Base-by-base conservation (phyloP, 2,329 filamentous ascomycete genomes). In the Microcera coccophila region DNA sequence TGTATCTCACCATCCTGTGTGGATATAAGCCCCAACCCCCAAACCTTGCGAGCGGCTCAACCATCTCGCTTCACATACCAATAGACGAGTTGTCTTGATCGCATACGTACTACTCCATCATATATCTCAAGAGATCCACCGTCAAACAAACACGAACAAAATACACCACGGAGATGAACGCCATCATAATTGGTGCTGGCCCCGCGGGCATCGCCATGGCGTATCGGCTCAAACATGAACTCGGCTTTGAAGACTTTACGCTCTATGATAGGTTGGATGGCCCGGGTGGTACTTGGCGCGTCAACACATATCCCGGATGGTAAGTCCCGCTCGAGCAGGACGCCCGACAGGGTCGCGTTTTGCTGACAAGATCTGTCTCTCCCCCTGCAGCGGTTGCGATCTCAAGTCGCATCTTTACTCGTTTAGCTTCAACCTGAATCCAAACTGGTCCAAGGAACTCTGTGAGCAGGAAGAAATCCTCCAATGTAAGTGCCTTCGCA, bases 111-210 rank as follows among this genome's bases (percentile, higher is more conserved):
- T n/a, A n/a, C n/a, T n/a, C n/a, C n/a, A n/a, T n/a, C n/a, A n/a
- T n/a, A n/a, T n/a, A n/a, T n/a, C n/a, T n/a, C n/a, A n/a, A n/a
- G n/a, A n/a, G n/a, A n/a, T n/a, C n/a, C n/a, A n/a, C n/a, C n/a
- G n/a, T n/a, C n/a, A n/a, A n/a, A n/a, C n/a, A n/a, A n/a, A n/a
- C n/a, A n/a, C n/a, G n/a, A n/a, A n/a, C n/a, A n/a, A 33, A 45
- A 16, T 31, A 45, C 39, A 39, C 38, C 15, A 41, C 32, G 7
- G 39, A 47, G 33, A 10, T 48, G 28, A 49, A 49, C 24, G 48
- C 36, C 38, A 48, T 58, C 36, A 52, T 58, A 42, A 47, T 57
- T 22, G 53, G 55, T n/a, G 55, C 44, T n/a, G 55, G 55, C 19
- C 42, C 49, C 4, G 44, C 47, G 2, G 54, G 54, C 11, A 53